Evolutionary conservation across 768 basidiomycete species (phyloP), one percentile per base, ranked within the genome.

Genomic region (Pleurotus tuoliensis): DNA sequence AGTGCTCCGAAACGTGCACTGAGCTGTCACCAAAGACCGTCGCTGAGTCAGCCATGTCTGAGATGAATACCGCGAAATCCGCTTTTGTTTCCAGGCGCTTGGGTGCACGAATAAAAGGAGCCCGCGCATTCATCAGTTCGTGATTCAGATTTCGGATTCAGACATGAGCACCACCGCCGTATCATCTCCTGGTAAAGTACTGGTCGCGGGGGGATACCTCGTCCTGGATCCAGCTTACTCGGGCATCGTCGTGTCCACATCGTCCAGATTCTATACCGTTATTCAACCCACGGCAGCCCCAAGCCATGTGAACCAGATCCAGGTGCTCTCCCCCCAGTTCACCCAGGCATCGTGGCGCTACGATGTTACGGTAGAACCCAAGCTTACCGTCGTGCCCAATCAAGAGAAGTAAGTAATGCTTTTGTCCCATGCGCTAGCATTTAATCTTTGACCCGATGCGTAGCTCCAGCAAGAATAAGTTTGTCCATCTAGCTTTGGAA

Each of bases 171-270:
- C 64, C 64, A 92, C 90, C 27, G 80, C 89, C 51, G 82, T 97
- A 59, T 98, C 95, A 34, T 83, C 94, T 1, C 92, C 96, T 8
- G 96, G 96, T 59, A 99, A 99, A 72, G 95, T 97, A 50, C 82
- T 99, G 55, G 70, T 97, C 55, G 93, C 95, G 8, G 97, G 97
- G 2, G 97, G 97, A 1, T 99, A 98, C 74, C 90, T 99, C 61
- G 93, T 99, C 25, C 88, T 98, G 59, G 94, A 98, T 71, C 87
- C 83, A 16, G 73, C 79, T 5, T 93, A 91, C 67, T 84, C 88
- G 27, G 97, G 96, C 49, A 73, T 92, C 58, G 94, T 95, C 45
- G 81, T 98, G 45, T 92, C 94, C 0, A 94, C 96, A 13, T 92
- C 92, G 9, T 93, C 94, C 18, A 84, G 97, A 40, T 98, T 99